These are phyloP conservation scores for Obelidium mucronatum DNA, from an alignment of 192 early-diverging fungal species.

Conservation along the genomic window DNA sequence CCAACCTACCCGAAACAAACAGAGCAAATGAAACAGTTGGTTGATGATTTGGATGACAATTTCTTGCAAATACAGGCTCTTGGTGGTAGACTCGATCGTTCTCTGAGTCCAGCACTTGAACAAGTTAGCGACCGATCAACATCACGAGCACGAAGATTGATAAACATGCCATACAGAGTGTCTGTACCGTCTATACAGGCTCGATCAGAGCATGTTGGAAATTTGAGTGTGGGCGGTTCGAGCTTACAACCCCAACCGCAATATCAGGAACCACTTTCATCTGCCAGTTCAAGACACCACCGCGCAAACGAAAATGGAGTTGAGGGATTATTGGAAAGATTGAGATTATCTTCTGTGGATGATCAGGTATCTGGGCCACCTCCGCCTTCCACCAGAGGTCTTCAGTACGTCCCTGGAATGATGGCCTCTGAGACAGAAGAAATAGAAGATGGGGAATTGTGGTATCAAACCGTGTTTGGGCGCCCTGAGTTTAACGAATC, in stretches of 20 bases:
- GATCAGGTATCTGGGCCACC: background rate
- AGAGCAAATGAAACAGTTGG: background rate
- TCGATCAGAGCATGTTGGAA: no score
- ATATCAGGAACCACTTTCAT: background rate
- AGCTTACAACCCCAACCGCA: background rate
- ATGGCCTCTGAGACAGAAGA: background rate
- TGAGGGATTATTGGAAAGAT: background rate
- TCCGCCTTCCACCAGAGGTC: background rate
- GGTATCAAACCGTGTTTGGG: conserved; percentile 32
- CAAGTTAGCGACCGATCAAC: no score
- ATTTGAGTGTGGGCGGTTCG: background rate
- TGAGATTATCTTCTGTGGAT: background rate
- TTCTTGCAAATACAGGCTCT: background rate
- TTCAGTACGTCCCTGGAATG: background rate
- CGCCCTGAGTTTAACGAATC: background rate
- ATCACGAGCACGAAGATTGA: no score
- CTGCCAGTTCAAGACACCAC: background rate
- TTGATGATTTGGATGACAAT: background rate
- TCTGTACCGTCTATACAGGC: no score
- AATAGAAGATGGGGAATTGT: conserved; percentile 11
- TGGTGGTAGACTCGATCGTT: no score
- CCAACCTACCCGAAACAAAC: background rate
- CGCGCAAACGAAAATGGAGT: background rate
- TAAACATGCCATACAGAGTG: no score
- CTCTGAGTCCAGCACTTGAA: no score